Percentiles rank a stretch among this genome's conserved stretches.
These are phyloP conservation scores for Paraphaeosphaeria sporulosa DNA, from an alignment of 2,329 filamentous ascomycete genomes.

Conservation along the genomic window DNA sequence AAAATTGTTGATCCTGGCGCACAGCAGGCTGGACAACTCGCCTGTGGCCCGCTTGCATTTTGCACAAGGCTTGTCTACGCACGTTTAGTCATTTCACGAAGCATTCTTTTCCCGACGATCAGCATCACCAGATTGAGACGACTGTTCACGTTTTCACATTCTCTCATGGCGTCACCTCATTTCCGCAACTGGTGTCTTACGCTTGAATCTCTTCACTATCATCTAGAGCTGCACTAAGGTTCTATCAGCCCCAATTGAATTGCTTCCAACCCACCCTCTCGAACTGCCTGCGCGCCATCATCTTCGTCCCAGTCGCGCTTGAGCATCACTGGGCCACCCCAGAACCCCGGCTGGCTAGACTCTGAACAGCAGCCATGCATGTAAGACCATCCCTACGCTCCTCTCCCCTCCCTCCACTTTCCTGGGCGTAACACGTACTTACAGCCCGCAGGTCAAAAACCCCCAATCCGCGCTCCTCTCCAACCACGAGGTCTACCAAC, in stretches of 20 bases:
- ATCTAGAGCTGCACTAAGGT: background rate
- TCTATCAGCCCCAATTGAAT: background rate
- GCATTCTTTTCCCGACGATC: conserved; percentile 3
- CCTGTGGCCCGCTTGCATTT: background rate
- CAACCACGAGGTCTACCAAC: conserved; percentile 74
- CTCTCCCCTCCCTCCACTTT: background rate
- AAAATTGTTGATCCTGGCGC: background rate
- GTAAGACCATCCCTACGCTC: conserved; percentile 1
- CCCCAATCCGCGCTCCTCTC: conserved; percentile 73
- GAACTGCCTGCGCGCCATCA: background rate
- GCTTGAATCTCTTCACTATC: background rate
- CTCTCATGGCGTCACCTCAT: background rate
- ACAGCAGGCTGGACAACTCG: background rate
- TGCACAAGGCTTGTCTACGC: background rate
- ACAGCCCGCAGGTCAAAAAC: conserved; percentile 66
- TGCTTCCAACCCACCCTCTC: background rate
- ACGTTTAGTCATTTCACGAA: conserved; percentile 3
- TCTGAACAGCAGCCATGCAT: conserved; percentile 7
- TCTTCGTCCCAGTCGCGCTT: background rate
- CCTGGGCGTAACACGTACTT: background rate
- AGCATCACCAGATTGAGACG: background rate
- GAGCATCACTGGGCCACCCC: background rate
- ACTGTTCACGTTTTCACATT: background rate
- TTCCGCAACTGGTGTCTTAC: background rate
- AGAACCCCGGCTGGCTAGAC: too few species aligned